A percentile compares a stretch with the other conserved stretches of the same genome.
These are phyloP conservation scores for Lipomyces mesembrius DNA, from an alignment of 805 yeast genomes.

Conservation along the genomic window DNA sequence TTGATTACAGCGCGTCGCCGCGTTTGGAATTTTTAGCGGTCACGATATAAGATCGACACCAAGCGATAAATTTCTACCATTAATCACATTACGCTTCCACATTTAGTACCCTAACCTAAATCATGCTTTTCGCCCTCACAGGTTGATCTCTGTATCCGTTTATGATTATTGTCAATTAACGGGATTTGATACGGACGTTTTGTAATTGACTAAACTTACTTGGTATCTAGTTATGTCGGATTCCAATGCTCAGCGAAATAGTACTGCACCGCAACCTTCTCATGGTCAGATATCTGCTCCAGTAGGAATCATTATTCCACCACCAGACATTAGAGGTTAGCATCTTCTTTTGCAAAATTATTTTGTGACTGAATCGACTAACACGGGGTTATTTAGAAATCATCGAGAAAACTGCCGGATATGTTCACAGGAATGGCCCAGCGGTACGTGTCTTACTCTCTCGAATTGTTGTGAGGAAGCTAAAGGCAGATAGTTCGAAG, in stretches of 20 bases:
- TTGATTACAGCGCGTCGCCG: background rate
- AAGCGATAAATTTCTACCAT: background rate
- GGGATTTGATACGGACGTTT: background rate
- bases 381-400: slow-evolving; percentile 48
- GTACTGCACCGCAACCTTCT: slow-evolving; percentile 29
- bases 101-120: background rate
- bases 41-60: background rate
- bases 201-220: background rate
- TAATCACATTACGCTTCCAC: background rate
- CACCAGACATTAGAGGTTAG: slow-evolving; percentile 53
- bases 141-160: background rate
- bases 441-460: slow-evolving; percentile 38
- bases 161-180: too few species aligned
- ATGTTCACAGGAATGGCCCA: slow-evolving; percentile 69
- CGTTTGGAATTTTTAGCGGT: background rate
- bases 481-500: slow-evolving; percentile 54
- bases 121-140: background rate
- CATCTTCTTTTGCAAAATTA: background rate
- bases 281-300: slow-evolving; percentile 40
- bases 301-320: slow-evolving; percentile 55
- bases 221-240: background rate
- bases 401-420: slow-evolving; percentile 73
- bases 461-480: background rate
- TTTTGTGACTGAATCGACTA: background rate
- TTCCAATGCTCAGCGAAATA: slow-evolving; percentile 13